Conservation (phyloP, 225 moss, liverwort and hornwort species). For the Physcomitrium patens region DNA sequence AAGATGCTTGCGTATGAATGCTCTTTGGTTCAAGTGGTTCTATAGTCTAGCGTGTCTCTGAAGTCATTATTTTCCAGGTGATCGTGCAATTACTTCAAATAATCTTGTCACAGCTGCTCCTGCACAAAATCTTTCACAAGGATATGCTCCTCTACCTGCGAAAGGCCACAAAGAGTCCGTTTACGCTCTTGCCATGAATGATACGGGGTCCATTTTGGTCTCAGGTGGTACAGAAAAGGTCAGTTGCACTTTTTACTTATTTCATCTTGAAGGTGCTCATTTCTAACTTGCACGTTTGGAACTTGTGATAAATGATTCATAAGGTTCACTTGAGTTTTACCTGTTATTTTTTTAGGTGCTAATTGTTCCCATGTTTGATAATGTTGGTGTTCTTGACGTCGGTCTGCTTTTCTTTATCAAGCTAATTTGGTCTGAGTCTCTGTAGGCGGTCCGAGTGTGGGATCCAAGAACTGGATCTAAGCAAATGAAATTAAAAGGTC, state of each 20-base stretch:
- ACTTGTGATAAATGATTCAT: constrained; percentile 3
- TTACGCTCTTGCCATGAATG: constrained; percentile 92
- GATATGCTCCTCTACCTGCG: constrained; percentile 75
- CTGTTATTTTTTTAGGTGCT: constrained; percentile 3
- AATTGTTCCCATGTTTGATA: neutral
- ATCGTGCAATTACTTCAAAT: constrained; percentile 62
- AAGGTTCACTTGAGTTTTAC: neutral
- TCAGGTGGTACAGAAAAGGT: constrained; percentile 98
- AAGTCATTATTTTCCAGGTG: constrained; percentile 38
- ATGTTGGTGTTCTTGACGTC: neutral
- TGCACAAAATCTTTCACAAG: constrained; percentile 49
- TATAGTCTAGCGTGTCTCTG: constrained; percentile 13
- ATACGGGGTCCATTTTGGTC: constrained; percentile 80
- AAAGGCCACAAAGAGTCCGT: constrained; percentile 98
- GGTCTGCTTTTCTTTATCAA: neutral
- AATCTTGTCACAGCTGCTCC: constrained; percentile 64
- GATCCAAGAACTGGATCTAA: constrained; percentile 89
- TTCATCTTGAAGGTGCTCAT: neutral
- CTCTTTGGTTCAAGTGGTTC: neutral
- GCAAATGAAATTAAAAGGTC: constrained; percentile 94
- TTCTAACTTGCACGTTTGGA: constrained; percentile 3
- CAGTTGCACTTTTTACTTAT: constrained; percentile 18
- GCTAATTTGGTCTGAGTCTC: constrained; percentile 1
- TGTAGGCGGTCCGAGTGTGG: constrained; percentile 87
- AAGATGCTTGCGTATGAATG: constrained; percentile 5